These are phyloP conservation scores for Dactylellina leptospora DNA, from an alignment of 2,329 filamentous ascomycete genomes.

Conservation along the genomic window DNA sequence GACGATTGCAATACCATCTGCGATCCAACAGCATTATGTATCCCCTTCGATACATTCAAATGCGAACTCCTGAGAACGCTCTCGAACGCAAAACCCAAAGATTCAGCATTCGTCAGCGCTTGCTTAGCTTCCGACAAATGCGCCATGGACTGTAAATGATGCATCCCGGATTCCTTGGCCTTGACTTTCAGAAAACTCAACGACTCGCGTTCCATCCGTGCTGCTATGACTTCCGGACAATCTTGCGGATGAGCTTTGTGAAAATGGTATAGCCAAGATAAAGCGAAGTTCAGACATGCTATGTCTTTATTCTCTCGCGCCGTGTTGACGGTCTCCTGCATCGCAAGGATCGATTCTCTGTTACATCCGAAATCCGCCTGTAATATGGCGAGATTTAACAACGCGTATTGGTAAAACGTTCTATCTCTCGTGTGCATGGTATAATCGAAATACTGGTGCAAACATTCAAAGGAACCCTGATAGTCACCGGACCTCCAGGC, in stretches of 20 bases:
- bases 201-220: constrained; percentile 82
- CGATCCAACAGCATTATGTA: constrained; percentile 76
- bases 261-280: constrained; percentile 96
- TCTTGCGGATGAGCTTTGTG: constrained; percentile 79
- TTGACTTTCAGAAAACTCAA: constrained; percentile 84
- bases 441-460: constrained; percentile 97
- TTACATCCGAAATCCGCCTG: constrained; percentile 95
- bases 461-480: constrained; percentile 83
- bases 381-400: constrained; percentile 90
- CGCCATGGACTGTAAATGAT: constrained; percentile 82
- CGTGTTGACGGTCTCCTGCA: constrained; percentile 94
- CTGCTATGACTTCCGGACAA: constrained; percentile 75
- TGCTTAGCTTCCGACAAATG: constrained; percentile 86
- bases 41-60: constrained; percentile 78
- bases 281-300: constrained; percentile 89
- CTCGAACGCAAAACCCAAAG: constrained; percentile 69
- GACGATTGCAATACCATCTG: constrained; percentile 77
- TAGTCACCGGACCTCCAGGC: constrained; percentile 92
- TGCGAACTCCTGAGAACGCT: constrained; percentile 83
- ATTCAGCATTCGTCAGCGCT: constrained; percentile 70
- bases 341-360: constrained; percentile 86
- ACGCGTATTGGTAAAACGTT: constrained; percentile 90
- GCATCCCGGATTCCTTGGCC: constrained; percentile 85
- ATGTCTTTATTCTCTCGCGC: constrained; percentile 92
- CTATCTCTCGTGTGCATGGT: constrained; percentile 86